Conservation (phyloP, 352 stramenopile genomes). For the Blastocystis sp. region DNA sequence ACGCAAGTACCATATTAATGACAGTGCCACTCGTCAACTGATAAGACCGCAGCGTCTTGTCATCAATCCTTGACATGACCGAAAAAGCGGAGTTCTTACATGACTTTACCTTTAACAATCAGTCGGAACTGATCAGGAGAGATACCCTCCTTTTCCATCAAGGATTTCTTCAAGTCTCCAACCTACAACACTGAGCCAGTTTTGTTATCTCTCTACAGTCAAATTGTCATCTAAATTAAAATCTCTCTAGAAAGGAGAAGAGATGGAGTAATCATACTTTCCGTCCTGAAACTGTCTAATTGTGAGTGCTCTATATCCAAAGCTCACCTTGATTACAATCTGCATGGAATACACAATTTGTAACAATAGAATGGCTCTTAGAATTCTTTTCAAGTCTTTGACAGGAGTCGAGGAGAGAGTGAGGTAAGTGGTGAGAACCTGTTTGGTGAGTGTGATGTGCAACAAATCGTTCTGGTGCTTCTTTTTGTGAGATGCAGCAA, state of each 20-base stretch:
- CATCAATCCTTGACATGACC: conserved; percentile 24
- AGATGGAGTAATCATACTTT: not conserved
- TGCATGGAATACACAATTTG: not conserved
- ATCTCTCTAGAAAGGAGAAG: conserved; percentile 22
- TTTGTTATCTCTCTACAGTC: not conserved
- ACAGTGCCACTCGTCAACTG: conserved; percentile 56
- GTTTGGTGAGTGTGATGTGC: not conserved
- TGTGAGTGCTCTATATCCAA: not conserved
- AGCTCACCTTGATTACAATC: conserved; percentile 54
- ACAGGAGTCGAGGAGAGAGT: no score
- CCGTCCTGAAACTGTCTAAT: conserved; percentile 26
- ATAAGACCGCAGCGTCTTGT: conserved; percentile 54
- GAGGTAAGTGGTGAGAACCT: not conserved
- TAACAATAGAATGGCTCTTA: not conserved
- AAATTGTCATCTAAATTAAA: conserved; percentile 61
- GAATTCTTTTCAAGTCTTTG: no score
- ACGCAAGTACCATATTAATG: conserved; percentile 60
- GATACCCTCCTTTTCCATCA: conserved; percentile 60
- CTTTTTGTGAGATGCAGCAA: not conserved
- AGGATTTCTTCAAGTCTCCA: conserved; percentile 50
- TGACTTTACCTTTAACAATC: conserved; percentile 58
- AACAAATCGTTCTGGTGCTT: not conserved
- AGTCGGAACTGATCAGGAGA: conserved; percentile 57
- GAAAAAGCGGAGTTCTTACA: not conserved
- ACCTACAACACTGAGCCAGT: not conserved